Evolutionary conservation across 345 rosid genomes (phyloP), one percentile per base, ranked within the genome.

Genomic region (Hypericum perforatum): DNA sequence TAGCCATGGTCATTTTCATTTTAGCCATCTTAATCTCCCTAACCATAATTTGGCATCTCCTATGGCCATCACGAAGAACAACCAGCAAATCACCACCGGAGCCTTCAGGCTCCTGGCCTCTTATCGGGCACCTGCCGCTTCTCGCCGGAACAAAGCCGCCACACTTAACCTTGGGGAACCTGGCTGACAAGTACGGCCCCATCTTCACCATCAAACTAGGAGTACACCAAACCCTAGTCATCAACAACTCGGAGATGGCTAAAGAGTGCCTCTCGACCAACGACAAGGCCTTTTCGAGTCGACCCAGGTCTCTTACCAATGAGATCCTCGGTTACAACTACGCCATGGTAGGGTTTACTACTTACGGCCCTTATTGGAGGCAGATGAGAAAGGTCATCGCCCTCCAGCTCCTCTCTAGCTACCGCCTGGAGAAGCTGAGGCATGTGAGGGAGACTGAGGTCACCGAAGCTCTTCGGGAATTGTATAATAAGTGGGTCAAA

Each of bases 131-230:
- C 54, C 65, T 76, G 10, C 71, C 45, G 44, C 44, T 73, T 16
- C 45, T 66, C 16, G 53, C 61, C 10, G 70, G 65, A 10, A 37
- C 62, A 13, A 53, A 55, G 55, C 65, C 59, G 39, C 61, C 61
- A 36, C 76, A 78, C 73, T 54, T 57, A 43, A 49, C 62, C 6
- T 58, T 78, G 8, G 66, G 63, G 16, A 43, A 53, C 46, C 61
- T 73, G 62, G 78, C 78, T 2, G 69, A 75, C 32, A 60, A 75
- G 37, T 66, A 66, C 9, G 83, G 78, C 15, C 70, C 82, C 0
- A 43, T 69, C 41, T 75, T 72, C 57, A 41, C 67, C 61, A 58
- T 75, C 37, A 58, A 54, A 64, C 16, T 73, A 1, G 80, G 84
- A 48, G 12, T 59, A 36, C 56, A 29, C 61, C 71, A 48, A 50